Evolutionary conservation across 2,329 filamentous ascomycete genomes (phyloP).

Genomic region (Pseudocercospora eumusae): DNA sequence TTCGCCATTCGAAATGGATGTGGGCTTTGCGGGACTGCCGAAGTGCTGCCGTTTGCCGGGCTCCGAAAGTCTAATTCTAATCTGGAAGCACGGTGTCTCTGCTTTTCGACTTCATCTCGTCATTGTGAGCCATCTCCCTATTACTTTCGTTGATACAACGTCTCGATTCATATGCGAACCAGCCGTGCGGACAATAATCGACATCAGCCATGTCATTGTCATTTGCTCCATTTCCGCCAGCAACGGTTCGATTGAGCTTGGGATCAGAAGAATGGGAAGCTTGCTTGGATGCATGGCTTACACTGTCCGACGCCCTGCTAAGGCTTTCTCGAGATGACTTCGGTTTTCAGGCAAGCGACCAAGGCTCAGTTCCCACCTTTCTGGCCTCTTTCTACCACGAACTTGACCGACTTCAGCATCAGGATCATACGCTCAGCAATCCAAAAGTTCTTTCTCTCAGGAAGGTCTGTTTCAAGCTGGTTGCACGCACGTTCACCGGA

Average conservation of each 20-base stretch:
- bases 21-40: conserved; percentile 2
- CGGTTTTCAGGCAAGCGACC: conserved; percentile 48
- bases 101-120: conserved; percentile 5
- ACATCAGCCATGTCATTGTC: not conserved
- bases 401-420: conserved; percentile 39
- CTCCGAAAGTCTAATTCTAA: conserved; percentile 12
- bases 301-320: conserved; percentile 66
- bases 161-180: too few relatives aligned
- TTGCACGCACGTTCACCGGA: conserved; percentile 34
- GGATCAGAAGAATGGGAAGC: conserved; percentile 72
- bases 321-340: conserved; percentile 59
- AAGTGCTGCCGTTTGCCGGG: conserved; percentile 14
- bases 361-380: conserved; percentile 64
- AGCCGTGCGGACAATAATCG: not conserved
- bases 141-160: not conserved
- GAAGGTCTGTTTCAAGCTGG: conserved; percentile 65
- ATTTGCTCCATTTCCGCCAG: conserved; percentile 59
- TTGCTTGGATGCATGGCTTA: conserved; percentile 74
- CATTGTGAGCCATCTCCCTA: conserved; percentile 8
- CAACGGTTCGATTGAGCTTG: conserved; percentile 66
- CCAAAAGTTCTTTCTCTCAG: conserved; percentile 55
- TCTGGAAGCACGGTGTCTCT: conserved; percentile 9
- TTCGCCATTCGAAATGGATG: conserved; percentile 19
- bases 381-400: conserved; percentile 67
- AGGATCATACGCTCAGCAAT: conserved; percentile 30